Evolutionary conservation across 2,329 filamentous ascomycete species (phyloP).

Genomic region (Stagonosporopsis tanaceti): DNA sequence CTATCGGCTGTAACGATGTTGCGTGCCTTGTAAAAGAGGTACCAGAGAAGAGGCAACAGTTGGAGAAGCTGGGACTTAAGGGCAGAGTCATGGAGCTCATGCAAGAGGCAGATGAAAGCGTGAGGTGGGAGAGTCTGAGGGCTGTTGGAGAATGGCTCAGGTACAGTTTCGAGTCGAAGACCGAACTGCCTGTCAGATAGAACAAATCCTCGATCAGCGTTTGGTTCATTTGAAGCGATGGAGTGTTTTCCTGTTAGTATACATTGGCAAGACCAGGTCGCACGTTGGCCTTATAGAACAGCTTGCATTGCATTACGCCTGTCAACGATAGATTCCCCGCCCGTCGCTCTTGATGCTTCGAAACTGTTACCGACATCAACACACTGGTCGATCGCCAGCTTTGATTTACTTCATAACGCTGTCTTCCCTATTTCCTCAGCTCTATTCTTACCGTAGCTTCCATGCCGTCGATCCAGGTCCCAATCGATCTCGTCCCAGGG

Average conservation of each 20-base stretch:
- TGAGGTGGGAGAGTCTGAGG: conserved; percentile 90
- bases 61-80: conserved; percentile 88
- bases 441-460: conserved; percentile 78
- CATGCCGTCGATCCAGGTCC: conserved; percentile 79
- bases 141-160: conserved; percentile 81
- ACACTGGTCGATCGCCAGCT: background rate
- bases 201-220: background rate
- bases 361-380: background rate
- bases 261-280: conserved; percentile 16
- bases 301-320: conserved; percentile 11
- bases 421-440: conserved; percentile 30
- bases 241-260: conserved; percentile 14
- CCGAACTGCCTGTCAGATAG: conserved; percentile 41
- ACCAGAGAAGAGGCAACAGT: conserved; percentile 78
- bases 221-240: conserved; percentile 15
- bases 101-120: conserved; percentile 85
- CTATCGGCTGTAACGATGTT: conserved; percentile 92
- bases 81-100: conserved; percentile 91
- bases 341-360: background rate
- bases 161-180: conserved; percentile 62
- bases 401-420: too few relatives aligned
- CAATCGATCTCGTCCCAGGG: conserved; percentile 81
- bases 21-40: conserved; percentile 89
- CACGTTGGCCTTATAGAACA: conserved; percentile 12
- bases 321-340: background rate